phyloP scores from a whole-genome alignment of 345 rosid genomes.

The Aquilaria malaccensis region DNA sequence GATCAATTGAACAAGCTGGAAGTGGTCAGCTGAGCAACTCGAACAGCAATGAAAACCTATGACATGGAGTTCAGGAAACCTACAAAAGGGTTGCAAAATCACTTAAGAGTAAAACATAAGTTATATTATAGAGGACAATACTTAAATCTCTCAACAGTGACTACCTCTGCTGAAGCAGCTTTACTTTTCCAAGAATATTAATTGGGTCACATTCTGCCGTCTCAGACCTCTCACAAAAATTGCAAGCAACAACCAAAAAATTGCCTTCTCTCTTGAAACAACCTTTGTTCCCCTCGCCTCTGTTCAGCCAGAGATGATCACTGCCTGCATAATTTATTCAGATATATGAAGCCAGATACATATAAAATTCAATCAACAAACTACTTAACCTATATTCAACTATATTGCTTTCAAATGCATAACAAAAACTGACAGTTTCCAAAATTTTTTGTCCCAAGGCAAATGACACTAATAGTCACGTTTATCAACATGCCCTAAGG shows the following conservation, averaged over 20 bases:
- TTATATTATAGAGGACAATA: conserved; percentile 5
- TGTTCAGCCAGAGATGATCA: conserved; percentile 74
- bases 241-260: conserved; percentile 49
- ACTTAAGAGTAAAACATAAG: conserved; percentile 6
- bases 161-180: conserved; percentile 76
- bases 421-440: no score
- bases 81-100: conserved; percentile 21
- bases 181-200: conserved; percentile 50
- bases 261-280: conserved; percentile 40
- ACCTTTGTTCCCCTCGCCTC: conserved; percentile 24
- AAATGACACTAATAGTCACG: not conserved
- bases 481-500: not conserved
- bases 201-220: conserved; percentile 15
- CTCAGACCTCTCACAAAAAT: conserved; percentile 31
- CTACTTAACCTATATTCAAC: no score
- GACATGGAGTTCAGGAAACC: conserved; percentile 57
- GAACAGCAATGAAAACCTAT: conserved; percentile 51
- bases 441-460: no score
- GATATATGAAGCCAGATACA: not conserved
- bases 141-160: conserved; percentile 1
- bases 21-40: conserved; percentile 33
- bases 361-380: not conserved
- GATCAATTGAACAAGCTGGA: conserved; percentile 40
- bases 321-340: conserved; percentile 37
- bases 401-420: no score